phyloP scores from a whole-genome alignment of 768 basidiomycete species.

The Tricholoma hemisulphureum region DNA sequence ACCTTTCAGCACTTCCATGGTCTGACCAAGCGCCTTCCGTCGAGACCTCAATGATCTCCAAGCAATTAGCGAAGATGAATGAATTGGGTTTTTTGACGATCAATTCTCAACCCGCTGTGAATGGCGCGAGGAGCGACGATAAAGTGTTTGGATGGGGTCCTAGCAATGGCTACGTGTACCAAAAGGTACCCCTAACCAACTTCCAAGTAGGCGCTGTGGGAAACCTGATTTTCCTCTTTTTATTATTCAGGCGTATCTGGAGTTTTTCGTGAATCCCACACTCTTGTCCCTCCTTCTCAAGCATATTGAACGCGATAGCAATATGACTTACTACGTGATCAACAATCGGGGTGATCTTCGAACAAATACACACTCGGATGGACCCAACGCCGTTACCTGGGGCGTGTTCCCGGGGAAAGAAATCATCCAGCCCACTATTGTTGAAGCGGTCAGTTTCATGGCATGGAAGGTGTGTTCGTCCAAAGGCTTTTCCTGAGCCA shows the following conservation, averaged over 20 bases:
- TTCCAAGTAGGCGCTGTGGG: not conserved
- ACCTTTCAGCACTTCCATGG: constrained; percentile 86
- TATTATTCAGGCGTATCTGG: constrained; percentile 90
- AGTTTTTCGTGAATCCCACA: constrained; percentile 85
- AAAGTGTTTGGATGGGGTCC: constrained; percentile 93
- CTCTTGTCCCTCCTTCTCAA: constrained; percentile 71
- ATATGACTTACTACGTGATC: constrained; percentile 96
- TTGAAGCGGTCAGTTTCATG: constrained; percentile 97
- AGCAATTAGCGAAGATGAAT: constrained; percentile 82
- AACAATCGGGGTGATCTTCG: constrained; percentile 93
- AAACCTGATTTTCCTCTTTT: not conserved
- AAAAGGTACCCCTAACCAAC: constrained; percentile 58
- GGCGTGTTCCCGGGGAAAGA: constrained; percentile 98
- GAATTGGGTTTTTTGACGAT: constrained; percentile 92
- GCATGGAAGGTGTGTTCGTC: constrained; percentile 80
- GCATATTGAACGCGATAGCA: constrained; percentile 81
- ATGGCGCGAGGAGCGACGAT: constrained; percentile 83
- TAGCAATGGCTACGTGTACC: constrained; percentile 90
- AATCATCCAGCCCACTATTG: constrained; percentile 93
- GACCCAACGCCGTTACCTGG: constrained; percentile 99
- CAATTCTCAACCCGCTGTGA: constrained; percentile 95
- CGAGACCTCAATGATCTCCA: constrained; percentile 81
- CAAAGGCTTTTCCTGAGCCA: not conserved
- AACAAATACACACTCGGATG: constrained; percentile 93
- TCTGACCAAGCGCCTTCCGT: constrained; percentile 83